A percentile compares a stretch with the other conserved stretches of the same genome.
Conservation (phyloP, 768 basidiomycete genomes). For the Podaxis sp. region DNA sequence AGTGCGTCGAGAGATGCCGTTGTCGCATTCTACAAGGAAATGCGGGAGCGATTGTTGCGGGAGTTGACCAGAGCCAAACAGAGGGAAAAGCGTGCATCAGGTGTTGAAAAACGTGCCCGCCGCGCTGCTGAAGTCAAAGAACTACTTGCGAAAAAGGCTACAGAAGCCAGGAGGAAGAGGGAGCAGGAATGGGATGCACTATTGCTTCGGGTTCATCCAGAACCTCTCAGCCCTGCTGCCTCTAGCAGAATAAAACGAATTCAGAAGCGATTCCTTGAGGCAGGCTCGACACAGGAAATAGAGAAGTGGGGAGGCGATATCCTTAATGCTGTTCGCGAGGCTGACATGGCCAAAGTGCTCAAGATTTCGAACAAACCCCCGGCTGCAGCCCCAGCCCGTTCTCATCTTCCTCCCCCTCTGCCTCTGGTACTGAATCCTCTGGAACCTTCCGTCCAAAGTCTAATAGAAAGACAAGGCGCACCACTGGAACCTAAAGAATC, state of each 20-base stretch:
- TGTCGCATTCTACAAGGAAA: conserved; percentile 36
- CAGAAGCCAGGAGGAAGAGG: conserved; percentile 52
- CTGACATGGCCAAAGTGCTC: conserved; percentile 41
- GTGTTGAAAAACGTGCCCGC: conserved; percentile 27
- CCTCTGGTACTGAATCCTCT: conserved; percentile 6
- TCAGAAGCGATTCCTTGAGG: conserved; percentile 53
- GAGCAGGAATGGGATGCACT: conserved; percentile 65
- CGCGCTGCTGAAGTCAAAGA: conserved; percentile 43
- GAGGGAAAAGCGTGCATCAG: conserved; percentile 27
- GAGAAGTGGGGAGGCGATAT: conserved; percentile 66
- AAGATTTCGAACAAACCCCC: conserved; percentile 26
- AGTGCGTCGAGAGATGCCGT: conserved; percentile 53
- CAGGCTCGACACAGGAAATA: conserved; percentile 42
- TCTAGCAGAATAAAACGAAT: conserved; percentile 49
- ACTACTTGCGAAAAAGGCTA: conserved; percentile 57
- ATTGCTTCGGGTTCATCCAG: conserved; percentile 50
- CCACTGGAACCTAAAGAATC: conserved; percentile 17
- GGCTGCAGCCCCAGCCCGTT: conserved; percentile 2
- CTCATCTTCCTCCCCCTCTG: conserved; percentile 18
- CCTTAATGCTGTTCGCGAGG: conserved; percentile 48
- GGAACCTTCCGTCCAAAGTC: conserved; percentile 19
- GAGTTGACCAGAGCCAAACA: conserved; percentile 40
- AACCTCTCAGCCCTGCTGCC: conserved; percentile 40
- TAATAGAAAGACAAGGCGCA: conserved; percentile 25
- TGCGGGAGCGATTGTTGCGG: conserved; percentile 31